Conservation (phyloP, 1,284 basidiomycete species). For the Rhizopogon hawkerae region DNA sequence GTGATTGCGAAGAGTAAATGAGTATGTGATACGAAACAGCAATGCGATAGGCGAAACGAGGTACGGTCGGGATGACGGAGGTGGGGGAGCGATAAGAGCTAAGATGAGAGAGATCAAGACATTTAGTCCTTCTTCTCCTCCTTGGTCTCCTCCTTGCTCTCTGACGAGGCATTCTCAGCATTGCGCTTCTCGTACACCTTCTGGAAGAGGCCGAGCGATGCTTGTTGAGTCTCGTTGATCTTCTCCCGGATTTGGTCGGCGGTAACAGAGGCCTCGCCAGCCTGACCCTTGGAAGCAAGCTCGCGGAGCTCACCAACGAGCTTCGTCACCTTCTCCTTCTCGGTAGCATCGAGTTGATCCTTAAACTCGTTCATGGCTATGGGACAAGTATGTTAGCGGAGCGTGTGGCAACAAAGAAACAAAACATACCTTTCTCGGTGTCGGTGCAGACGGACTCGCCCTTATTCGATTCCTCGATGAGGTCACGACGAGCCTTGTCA, state of each 20-base stretch:
- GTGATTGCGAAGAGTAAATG: neutral
- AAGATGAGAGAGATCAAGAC: neutral
- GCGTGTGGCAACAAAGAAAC: neutral
- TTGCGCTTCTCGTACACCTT: slow-evolving; percentile 95
- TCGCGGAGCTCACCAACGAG: slow-evolving; percentile 86
- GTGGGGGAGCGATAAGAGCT: neutral
- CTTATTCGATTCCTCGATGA: slow-evolving; percentile 97
- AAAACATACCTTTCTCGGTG: slow-evolving; percentile 79
- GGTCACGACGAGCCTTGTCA: slow-evolving; percentile 79
- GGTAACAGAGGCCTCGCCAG: slow-evolving; percentile 73
- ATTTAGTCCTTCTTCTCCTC: slow-evolving; percentile 69
- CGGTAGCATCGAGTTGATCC: slow-evolving; percentile 85
- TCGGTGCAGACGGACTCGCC: slow-evolving; percentile 92
- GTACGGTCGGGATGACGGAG: slow-evolving; percentile 2
- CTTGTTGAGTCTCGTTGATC: slow-evolving; percentile 94
- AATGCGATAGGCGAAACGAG: slow-evolving; percentile 1
- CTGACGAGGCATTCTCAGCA: slow-evolving; percentile 52
- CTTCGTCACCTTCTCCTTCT: slow-evolving; percentile 90
- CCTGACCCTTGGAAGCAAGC: slow-evolving; percentile 84
- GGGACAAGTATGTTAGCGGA: slow-evolving; percentile 9
- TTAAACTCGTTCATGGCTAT: slow-evolving; percentile 94
- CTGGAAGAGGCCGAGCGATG: slow-evolving; percentile 95
- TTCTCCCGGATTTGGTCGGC: slow-evolving; percentile 88
- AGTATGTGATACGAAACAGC: neutral
- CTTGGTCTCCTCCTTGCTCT: slow-evolving; percentile 45